Base-by-base conservation (phyloP, 306 rosid genomes). In the Acacia acuminata region DNA sequence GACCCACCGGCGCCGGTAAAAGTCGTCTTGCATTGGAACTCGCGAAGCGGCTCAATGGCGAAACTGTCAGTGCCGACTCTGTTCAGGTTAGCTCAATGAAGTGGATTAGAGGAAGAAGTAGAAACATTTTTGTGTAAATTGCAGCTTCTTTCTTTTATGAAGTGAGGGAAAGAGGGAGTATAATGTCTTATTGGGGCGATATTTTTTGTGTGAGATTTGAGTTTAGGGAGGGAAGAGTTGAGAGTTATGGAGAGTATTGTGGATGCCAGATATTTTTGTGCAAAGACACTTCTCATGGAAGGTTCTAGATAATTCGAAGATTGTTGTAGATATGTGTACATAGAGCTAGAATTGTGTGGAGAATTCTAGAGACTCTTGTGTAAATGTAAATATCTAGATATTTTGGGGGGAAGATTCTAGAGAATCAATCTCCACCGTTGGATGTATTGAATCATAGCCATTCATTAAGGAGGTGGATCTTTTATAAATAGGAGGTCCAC, bases 1-100 rank as follows among this genome's bases (percentile, higher is more conserved):
- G 99, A 44, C 98, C 98, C 17, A 95, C 98, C 55, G 98, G 97
- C 27, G 87, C 98, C 19, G 98, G 98, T 60, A 93, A 92, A 84
- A 92, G 91, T 84, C 91, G 90, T 53, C 91, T 95, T 25, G 94
- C 98, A 24, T n/a, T 95, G 81, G 93, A 95, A 64, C 98, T 93
- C 12, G 98, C 99, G n/a, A 95, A 90, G 88, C 91, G 86, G 82
- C 92, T 93, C 85, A 87, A 89, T 63, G 98, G 98, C 12, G 97
- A 95, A 89, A 95, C 93, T 55, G 88, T 95, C 78, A 95, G 97
- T 48, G 97, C 98, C 10, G 98, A 95, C 82, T 95, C 99, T 69
- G 94, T 95, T 34, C 97, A 95, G 99, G 98, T 93, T 61, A 69
- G 24, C 19, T 74, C 2, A 70, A 42, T 17, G 58, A 77, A 24